Percentiles rank a stretch among this genome's conserved stretches.
Conservation (phyloP, 495 filamentous ascomycete genomes). For the Pyrenopolyporus hunteri region DNA sequence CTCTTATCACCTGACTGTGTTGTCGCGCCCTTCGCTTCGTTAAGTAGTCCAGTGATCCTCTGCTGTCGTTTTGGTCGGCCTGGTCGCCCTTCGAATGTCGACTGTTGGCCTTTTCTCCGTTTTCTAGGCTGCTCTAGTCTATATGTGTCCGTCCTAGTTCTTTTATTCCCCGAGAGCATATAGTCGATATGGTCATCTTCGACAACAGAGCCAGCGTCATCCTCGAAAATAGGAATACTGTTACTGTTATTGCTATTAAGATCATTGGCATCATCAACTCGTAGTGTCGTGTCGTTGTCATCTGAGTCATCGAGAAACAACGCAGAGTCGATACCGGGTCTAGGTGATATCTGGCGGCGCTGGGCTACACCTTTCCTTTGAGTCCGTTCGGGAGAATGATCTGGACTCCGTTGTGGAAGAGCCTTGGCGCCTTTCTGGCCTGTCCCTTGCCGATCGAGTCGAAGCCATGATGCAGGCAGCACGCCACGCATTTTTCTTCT, state of each 20-base stretch:
- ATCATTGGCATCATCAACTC: constrained; percentile 26
- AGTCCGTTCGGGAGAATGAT: constrained; percentile 39
- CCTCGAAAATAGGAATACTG: constrained; percentile 34
- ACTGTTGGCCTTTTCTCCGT: constrained; percentile 34
- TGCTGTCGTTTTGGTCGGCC: constrained; percentile 47
- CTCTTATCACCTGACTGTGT: neutral
- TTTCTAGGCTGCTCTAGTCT: constrained; percentile 36
- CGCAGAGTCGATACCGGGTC: constrained; percentile 23
- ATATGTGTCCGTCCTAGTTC: constrained; percentile 19
- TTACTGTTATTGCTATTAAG: constrained; percentile 5
- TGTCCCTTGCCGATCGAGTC: constrained; percentile 64
- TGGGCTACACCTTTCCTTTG: constrained; percentile 64
- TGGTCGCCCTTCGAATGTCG: constrained; percentile 37
- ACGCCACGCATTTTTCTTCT: constrained; percentile 75
- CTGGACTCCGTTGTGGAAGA: constrained; percentile 49
- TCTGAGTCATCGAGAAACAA: constrained; percentile 58
- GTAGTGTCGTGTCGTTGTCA: constrained; percentile 44
- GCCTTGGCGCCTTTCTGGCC: constrained; percentile 30
- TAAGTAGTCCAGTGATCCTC: constrained; percentile 53
- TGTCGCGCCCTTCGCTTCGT: constrained; percentile 36
- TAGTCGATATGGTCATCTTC: constrained; percentile 61
- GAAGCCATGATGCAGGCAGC: constrained; percentile 88
- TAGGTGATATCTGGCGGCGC: constrained; percentile 40
- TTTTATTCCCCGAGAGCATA: constrained; percentile 57
- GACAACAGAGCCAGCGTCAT: constrained; percentile 51